Percentiles rank a stretch among this genome's conserved stretches.
Evolutionary conservation across 768 basidiomycete species (phyloP).

Genomic region (Daedalea quercina): DNA sequence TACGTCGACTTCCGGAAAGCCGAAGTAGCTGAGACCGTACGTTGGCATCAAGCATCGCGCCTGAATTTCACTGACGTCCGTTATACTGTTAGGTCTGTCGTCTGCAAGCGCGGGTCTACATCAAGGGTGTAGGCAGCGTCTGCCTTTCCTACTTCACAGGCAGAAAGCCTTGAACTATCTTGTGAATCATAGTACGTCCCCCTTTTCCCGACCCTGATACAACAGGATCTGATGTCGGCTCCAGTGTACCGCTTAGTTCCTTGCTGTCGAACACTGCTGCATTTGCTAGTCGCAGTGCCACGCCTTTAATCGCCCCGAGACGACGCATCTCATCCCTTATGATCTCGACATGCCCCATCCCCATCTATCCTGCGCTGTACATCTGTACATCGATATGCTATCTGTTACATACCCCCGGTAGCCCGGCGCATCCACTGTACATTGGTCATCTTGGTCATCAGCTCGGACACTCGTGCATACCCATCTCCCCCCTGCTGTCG

Average conservation of each 20-base stretch:
- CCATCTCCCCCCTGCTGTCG: neutral
- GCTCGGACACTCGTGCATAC: neutral
- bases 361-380: neutral
- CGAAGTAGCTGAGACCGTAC: constrained; percentile 76
- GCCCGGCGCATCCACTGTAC: neutral
- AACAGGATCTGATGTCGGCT: neutral
- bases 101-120: constrained; percentile 67
- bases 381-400: neutral
- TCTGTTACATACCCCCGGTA: neutral
- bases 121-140: constrained; percentile 72
- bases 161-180: constrained; percentile 25
- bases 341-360: neutral
- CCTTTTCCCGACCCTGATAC: neutral
- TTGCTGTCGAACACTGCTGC: neutral
- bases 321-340: neutral
- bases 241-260: neutral
- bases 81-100: constrained; percentile 58
- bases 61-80: neutral
- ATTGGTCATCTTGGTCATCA: neutral
- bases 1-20: constrained; percentile 67
- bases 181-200: neutral
- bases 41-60: constrained; percentile 17
- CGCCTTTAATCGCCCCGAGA: neutral
- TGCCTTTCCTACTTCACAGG: constrained; percentile 70
- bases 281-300: neutral